Evolutionary conservation across 768 basidiomycete species (phyloP).

Genomic region (Mycena vulgaris): DNA sequence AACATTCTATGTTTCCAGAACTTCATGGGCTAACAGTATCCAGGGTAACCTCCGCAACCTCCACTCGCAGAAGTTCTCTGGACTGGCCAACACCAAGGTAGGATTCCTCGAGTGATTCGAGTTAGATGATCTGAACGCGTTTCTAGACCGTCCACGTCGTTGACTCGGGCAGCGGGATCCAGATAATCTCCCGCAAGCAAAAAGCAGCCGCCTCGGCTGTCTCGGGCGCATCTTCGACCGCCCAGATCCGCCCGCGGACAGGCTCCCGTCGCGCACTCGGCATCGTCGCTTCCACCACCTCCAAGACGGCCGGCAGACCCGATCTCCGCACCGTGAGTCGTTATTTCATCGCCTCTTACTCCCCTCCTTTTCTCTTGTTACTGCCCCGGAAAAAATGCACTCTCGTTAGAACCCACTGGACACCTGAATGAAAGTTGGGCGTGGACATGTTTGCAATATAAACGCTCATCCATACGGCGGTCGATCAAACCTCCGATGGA

Average conservation of each 20-base stretch:
- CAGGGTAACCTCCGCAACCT: conserved; percentile 91
- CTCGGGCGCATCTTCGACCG: conserved; percentile 60
- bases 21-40: conserved; percentile 27
- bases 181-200: conserved; percentile 77
- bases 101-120: conserved; percentile 1
- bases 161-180: conserved; percentile 68
- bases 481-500: conserved; percentile 73
- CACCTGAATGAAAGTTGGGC: conserved; percentile 85
- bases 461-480: conserved; percentile 59
- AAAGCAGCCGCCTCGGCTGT: conserved; percentile 70
- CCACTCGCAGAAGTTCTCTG: conserved; percentile 95
- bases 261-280: conserved; percentile 81
- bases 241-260: conserved; percentile 76
- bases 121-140: not conserved
- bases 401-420: conserved; percentile 96
- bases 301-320: conserved; percentile 81
- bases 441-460: conserved; percentile 95
- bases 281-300: conserved; percentile 65
- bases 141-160: conserved; percentile 76
- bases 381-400: conserved; percentile 64
- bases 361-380: conserved; percentile 15
- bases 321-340: conserved; percentile 84
- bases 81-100: conserved; percentile 88
- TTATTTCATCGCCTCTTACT: conserved; percentile 30
- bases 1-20: conserved; percentile 38